Base-by-base conservation (phyloP, 2,329 filamentous ascomycete genomes). In the Cladorrhinum sp. region DNA sequence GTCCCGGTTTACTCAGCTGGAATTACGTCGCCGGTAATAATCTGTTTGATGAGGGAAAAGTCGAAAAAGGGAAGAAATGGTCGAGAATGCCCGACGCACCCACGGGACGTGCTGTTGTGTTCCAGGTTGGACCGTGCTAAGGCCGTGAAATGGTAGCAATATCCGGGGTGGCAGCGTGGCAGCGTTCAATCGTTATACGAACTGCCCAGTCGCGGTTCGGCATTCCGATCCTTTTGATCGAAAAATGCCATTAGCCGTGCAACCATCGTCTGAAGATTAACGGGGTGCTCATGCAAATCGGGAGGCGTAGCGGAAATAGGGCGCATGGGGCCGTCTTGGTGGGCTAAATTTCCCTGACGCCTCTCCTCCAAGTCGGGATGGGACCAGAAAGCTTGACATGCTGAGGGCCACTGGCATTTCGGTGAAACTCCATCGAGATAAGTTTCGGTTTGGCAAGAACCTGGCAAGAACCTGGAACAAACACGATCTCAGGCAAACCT, bases 181-280 rank as follows among this genome's bases (percentile, higher is more conserved):
- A 48, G 24, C 52, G n/a, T 55, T 30, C 16, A 26, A 23, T 26
- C 36, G 58, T 52, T 63, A 63, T 65, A 65, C 63, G 63, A 65
- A 28, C 61, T 24, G 57, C 18, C 63, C 63, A 65, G 62, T 63
- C 59, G 63, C 57, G 18, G 16, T 57, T 57, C 59, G 36, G 16
- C 18, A 56, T 62, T 49, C 30, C 58, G 54, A 24, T 30, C 50
- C 49, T 33, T 46, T 39, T 36, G 49, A 56, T 46, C 50, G 48
- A 46, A 46, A 46, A 16, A 8, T 46, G 42, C n/a, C n/a, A 46
- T 36, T 36, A 9, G 33, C 3, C 50, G 36, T 39, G 54, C 28
- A 46, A 14, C 46, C 51, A 42, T 42, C 26, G 10, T 16, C 8
- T 36, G 33, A 10, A 36, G 33, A 36, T 36, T 36, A 16, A 36